Evolutionary conservation across 345 rosid genomes (phyloP), one percentile per base, ranked within the genome.

Genomic region (Murraya koenigii): DNA sequence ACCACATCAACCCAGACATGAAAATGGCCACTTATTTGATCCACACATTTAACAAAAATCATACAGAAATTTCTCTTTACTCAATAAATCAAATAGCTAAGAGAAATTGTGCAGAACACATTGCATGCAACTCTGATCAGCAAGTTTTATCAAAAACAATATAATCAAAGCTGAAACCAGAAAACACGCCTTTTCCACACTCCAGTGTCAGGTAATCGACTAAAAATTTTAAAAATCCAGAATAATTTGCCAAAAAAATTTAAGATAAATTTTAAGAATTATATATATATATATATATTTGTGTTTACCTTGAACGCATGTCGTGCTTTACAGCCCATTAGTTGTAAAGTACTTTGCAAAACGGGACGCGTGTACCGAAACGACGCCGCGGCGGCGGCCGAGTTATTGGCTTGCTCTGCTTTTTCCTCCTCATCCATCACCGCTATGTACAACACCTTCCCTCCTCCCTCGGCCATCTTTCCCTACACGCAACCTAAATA

Each of bases 251-350:
- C 63, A 19, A 38, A 55, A 25, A 19, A 36, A 71, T 70, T 20
- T 28, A 1, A 70, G 39, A 44, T 35, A 13, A 55, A 80, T 62
- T 20, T 33, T 41, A 41, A 41, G 6, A 52, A 22, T n/a, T n/a
- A n/a, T n/a, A n/a, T n/a, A n/a, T n/a, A 20, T 30, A 30, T 30
- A 8, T 26, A 41, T 20, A 41, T 10, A 41, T 72, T 38, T 23
- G 47, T 30, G 15, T 6, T 9, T 30, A 96, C 99, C 97, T 96
- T 96, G 82, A 94, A 96, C 74, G 98, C 99, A 78, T 96, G 99
- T 44, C 97, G 95, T 15, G 99, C 89, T 84, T 96, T 96, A 85
- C 99, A 96, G 32, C 98, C 99, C 93, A 96, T 96, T 58, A 96
- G 93, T 81, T 94, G 98, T 75, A 96, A 94, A 82, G 97, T 88